Percentiles rank a stretch among this genome's conserved stretches.
Conservation (phyloP, 1,284 basidiomycete species). For the Apiotrichum gamsii region DNA sequence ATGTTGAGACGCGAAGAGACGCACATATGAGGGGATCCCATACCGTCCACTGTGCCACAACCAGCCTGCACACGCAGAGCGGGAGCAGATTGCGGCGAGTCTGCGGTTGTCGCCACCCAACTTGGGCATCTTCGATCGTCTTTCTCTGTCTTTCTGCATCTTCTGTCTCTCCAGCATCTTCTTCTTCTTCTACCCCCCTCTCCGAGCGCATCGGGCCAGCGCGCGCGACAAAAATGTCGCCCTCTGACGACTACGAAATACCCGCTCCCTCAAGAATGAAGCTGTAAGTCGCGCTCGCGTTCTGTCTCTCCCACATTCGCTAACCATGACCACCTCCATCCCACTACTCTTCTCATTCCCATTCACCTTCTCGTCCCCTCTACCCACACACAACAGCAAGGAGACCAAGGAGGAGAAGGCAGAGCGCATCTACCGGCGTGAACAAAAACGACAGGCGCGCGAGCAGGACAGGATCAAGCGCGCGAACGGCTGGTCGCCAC, state of each 20-base stretch:
- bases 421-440: constrained; percentile 23
- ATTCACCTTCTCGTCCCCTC: too few species aligned
- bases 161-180: neutral
- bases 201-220: neutral
- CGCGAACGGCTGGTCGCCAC: constrained; percentile 30
- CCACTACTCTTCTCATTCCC: neutral
- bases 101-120: too few species aligned
- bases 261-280: constrained; percentile 13
- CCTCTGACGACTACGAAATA: constrained; percentile 11
- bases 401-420: constrained; percentile 30
- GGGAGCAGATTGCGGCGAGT: too few species aligned
- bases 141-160: too few species aligned
- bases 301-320: neutral
- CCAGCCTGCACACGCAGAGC: too few species aligned
- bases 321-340: constrained; percentile 1
- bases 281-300: constrained; percentile 6
- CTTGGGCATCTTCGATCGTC: too few species aligned
- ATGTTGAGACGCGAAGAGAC: too few species aligned
- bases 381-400: constrained; percentile 21
- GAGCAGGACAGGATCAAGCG: constrained; percentile 25
- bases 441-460: constrained; percentile 18
- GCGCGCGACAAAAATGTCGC: constrained; percentile 1
- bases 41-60: too few species aligned
- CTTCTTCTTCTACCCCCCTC: neutral
- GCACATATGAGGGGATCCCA: too few species aligned